Evolutionary conservation across 352 stramenopile species (phyloP), one percentile per base, ranked within the genome.

Genomic region (Phytophthora pseudosyringae): DNA sequence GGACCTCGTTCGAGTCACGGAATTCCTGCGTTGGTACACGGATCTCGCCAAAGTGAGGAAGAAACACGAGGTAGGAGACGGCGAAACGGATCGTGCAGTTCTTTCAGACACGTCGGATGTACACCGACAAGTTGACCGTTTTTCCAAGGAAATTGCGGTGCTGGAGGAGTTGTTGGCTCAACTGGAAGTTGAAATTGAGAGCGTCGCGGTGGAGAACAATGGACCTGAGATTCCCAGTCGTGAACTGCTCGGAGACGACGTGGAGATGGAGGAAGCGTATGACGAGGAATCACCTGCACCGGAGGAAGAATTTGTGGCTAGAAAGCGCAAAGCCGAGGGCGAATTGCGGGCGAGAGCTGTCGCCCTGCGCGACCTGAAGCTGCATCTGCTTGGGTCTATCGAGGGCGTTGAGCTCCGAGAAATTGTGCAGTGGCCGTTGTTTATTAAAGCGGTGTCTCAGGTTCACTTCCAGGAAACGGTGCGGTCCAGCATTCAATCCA

Each of bases 1-100:
- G 83, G 74, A 89, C 54, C 59, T 90, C 2, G 50, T 71, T 28
- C 70, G 56, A 15, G 60, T 93, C 28, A 66, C 55, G 0, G 80
- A 84, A 32, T 78, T 91, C 29, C 40, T 93, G 64, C 69, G 80
- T 21, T 93, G 81, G 76, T 88, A 90, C 65, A 68, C 66, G 28
- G 78, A 78, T 2, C 72, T 80, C 18, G 66, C 75, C 25, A 63
- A 59, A 28, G 38, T 63, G 11, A 47, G 29, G 15, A 57, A 71
- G 10, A 54, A 67, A n/a, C 59, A 64, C 18, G n/a, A 15, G 5
- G n/a, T 35, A 45, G 49, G 15, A 15, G 45, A 21, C 6, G 49
- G 16, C n/a, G 41, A 39, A 3, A 26, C 46, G 7, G 10, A 21
- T 31, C 16, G 10, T 13, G 11, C 21, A 16, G 45, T 74, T 40